These are phyloP conservation scores for Torrubiellomyces zombiae DNA, from an alignment of 2,329 filamentous ascomycete species.

Conservation along the genomic window DNA sequence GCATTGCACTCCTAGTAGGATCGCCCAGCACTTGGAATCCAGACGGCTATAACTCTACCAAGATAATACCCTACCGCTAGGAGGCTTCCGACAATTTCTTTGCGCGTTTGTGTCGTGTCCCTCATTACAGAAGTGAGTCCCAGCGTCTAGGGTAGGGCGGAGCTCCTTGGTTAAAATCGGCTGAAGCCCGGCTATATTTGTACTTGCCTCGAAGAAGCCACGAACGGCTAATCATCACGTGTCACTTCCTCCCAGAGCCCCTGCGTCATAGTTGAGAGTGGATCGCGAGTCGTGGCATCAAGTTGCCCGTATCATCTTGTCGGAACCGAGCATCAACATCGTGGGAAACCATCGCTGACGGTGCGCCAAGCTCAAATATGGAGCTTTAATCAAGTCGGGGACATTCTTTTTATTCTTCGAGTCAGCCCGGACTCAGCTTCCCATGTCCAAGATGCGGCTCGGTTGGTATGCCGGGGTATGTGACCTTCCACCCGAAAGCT, in stretches of 20 bases:
- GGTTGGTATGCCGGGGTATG: constrained; percentile 45
- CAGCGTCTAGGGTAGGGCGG: too few relatives aligned
- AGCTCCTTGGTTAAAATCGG: too few relatives aligned
- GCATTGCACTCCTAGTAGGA: too few relatives aligned
- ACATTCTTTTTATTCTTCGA: constrained; percentile 3
- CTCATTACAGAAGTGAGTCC: too few relatives aligned
- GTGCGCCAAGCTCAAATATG: constrained; percentile 1
- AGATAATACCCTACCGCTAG: too few relatives aligned
- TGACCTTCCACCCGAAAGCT: constrained; percentile 5
- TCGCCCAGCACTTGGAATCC: too few relatives aligned
- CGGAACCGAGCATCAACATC: constrained; percentile 1
- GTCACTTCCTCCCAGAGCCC: constrained; percentile 3
- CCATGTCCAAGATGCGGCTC: constrained; percentile 35
- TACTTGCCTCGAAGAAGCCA: neutral
- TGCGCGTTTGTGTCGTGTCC: too few relatives aligned
- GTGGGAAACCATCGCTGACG: too few relatives aligned
- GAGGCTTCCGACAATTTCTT: too few relatives aligned
- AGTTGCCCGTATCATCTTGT: too few relatives aligned
- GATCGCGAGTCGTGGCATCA: constrained; percentile 4
- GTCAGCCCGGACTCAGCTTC: constrained; percentile 2
- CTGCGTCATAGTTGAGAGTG: constrained; percentile 2
- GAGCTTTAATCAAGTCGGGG: too few relatives aligned
- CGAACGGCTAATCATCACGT: constrained; percentile 4
- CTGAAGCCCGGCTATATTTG: neutral
- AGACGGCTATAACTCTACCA: too few relatives aligned